A percentile compares a stretch with the other conserved stretches of the same genome.
phyloP scores from a whole-genome alignment of 1,284 basidiomycete species.

The Wallemia ichthyophaga region DNA sequence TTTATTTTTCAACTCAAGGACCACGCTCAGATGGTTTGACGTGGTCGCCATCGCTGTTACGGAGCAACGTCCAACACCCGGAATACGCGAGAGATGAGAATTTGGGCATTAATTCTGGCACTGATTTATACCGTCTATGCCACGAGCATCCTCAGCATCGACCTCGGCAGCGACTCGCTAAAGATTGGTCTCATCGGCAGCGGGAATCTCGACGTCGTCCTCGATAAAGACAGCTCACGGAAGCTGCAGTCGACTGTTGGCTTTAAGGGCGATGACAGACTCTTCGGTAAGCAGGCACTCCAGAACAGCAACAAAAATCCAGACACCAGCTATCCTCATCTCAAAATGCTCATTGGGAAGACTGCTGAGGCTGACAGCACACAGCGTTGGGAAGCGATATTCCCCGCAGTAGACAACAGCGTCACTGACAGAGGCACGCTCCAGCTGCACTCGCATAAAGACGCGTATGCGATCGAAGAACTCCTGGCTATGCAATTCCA shows the following conservation, averaged over 20 bases:
- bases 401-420: background rate
- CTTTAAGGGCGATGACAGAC: constrained; percentile 59
- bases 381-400: constrained; percentile 1
- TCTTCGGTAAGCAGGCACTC: constrained; percentile 64
- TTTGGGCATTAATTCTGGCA: background rate
- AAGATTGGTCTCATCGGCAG: constrained; percentile 92
- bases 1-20: background rate
- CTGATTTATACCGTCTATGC: background rate
- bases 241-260: constrained; percentile 70
- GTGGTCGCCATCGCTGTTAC: background rate
- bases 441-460: constrained; percentile 21
- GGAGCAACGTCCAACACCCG: background rate
- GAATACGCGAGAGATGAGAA: no score
- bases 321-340: constrained; percentile 48
- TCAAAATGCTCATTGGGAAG: constrained; percentile 56
- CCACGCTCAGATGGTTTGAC: background rate
- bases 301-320: constrained; percentile 57
- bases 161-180: constrained; percentile 86
- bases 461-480: constrained; percentile 54
- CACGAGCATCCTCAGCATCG: constrained; percentile 46
- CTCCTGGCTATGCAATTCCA: constrained; percentile 78
- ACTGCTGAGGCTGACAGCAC: constrained; percentile 2
- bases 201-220: constrained; percentile 74
- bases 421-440: constrained; percentile 24
- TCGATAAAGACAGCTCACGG: constrained; percentile 86